Conservation (phyloP, 2,329 filamentous ascomycete genomes). For the Tolypocladium cylindrosporum region DNA sequence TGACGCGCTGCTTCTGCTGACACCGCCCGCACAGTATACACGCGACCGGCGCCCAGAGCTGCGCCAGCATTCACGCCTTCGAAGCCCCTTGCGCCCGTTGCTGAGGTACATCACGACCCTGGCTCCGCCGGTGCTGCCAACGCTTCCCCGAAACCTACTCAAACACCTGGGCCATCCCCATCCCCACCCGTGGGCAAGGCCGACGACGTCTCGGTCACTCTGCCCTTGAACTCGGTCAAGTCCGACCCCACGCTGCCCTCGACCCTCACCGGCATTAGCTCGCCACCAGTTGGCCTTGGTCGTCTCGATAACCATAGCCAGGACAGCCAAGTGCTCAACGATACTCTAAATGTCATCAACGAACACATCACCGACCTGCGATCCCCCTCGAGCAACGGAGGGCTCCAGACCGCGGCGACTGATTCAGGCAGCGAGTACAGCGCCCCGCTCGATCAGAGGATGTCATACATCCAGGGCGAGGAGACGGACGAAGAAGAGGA, state of each 20-base stretch:
- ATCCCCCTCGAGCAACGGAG: constrained; percentile 41
- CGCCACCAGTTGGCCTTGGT: constrained; percentile 16
- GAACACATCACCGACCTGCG: constrained; percentile 89
- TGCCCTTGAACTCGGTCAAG: constrained; percentile 35
- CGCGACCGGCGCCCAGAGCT: constrained; percentile 44
- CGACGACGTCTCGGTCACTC: constrained; percentile 23
- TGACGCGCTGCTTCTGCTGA: constrained; percentile 12
- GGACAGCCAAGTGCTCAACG: constrained; percentile 71
- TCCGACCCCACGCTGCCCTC: constrained; percentile 15
- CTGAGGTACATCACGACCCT: constrained; percentile 19
- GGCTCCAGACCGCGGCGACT: constrained; percentile 43
- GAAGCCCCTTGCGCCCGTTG: constrained; percentile 18
- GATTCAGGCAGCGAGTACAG: constrained; percentile 91
- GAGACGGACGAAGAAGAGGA: constrained; percentile 95
- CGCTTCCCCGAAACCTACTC: constrained; percentile 16
- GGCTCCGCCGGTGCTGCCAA: constrained; percentile 8
- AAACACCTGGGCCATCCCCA: constrained; percentile 16
- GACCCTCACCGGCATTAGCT: constrained; percentile 16
- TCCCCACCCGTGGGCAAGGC: constrained; percentile 20
- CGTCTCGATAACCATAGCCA: constrained; percentile 35
- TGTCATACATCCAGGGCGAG: constrained; percentile 88
- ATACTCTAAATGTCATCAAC: constrained; percentile 91
- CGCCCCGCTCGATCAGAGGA: constrained; percentile 61
- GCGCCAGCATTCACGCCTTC: constrained; percentile 18
- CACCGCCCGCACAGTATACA: constrained; percentile 41